Conservation (phyloP, 116 monocot species). For the Zostera marina region DNA sequence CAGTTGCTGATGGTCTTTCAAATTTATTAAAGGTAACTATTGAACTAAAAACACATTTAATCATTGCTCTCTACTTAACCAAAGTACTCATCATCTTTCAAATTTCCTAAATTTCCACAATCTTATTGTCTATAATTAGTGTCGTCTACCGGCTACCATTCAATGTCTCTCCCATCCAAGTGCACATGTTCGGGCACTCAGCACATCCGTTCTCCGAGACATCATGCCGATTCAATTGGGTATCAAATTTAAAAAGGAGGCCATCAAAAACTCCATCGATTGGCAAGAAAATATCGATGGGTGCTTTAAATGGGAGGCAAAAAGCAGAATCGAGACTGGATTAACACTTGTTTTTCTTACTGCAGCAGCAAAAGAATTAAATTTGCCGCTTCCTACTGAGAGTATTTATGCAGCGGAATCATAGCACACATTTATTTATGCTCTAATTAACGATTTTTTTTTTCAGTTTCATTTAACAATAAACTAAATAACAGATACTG, state of each 20-base stretch:
- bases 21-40: constrained; percentile 61
- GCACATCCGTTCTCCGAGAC: constrained; percentile 68
- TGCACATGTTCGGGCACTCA: constrained; percentile 88
- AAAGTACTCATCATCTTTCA: no score
- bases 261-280: constrained; percentile 23
- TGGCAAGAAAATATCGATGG: constrained; percentile 74
- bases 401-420: constrained; percentile 3
- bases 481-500: no score
- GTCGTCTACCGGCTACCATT: constrained; percentile 75
- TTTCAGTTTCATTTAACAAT: no score
- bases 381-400: constrained; percentile 29
- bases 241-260: constrained; percentile 12
- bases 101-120: neutral
- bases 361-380: constrained; percentile 67
- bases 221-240: constrained; percentile 26
- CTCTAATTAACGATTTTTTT: no score
- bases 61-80: neutral
- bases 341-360: constrained; percentile 60
- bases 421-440: neutral
- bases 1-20: constrained; percentile 71
- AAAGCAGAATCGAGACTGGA: constrained; percentile 61
- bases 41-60: neutral
- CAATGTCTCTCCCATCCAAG: constrained; percentile 95
- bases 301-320: constrained; percentile 78
- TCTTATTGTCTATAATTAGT: constrained; percentile 30